A percentile compares a stretch with the other conserved stretches of the same genome.
Conservation (phyloP, 768 basidiomycete genomes). For the Termitomyces titanicus region DNA sequence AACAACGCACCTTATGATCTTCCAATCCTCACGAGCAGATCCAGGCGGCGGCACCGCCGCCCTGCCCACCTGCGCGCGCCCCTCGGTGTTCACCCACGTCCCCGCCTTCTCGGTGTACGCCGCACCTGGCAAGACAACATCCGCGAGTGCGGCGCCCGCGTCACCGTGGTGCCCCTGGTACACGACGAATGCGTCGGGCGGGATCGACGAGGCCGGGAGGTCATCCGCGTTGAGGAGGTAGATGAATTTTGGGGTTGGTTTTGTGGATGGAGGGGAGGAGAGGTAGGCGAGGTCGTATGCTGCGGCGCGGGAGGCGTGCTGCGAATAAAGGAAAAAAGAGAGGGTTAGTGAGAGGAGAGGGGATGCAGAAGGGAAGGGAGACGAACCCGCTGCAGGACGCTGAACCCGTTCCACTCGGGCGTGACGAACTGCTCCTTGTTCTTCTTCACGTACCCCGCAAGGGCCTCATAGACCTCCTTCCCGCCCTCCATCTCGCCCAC, state of each 20-base stretch:
- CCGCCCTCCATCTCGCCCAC: conserved; percentile 85
- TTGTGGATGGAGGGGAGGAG: conserved; percentile 62
- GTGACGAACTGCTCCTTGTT: conserved; percentile 76
- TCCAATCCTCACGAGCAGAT: conserved; percentile 95
- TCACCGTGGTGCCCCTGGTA: conserved; percentile 99
- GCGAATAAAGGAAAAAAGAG: background rate
- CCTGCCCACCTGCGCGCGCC: conserved; percentile 84
- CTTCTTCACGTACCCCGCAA: conserved; percentile 76
- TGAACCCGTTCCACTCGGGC: conserved; percentile 95
- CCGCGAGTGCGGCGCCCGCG: conserved; percentile 93
- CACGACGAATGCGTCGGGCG: conserved; percentile 91
- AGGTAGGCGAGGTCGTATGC: conserved; percentile 95
- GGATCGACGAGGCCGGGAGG: conserved; percentile 82
- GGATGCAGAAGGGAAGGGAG: background rate
- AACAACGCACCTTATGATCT: conserved; percentile 75
- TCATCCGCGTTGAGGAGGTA: conserved; percentile 98
- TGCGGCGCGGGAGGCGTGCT: conserved; percentile 91
- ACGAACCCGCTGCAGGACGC: conserved; percentile 80
- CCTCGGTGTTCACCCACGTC: conserved; percentile 98
- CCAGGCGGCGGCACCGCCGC: conserved; percentile 95
- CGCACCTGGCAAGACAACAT: conserved; percentile 87
- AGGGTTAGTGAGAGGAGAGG: background rate
- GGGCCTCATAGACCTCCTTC: conserved; percentile 66
- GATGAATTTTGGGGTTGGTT: conserved; percentile 86
- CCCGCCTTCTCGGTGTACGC: conserved; percentile 90